Evolutionary conservation across 345 rosid species (phyloP), one percentile per base, ranked within the genome.

Genomic region (Heritiera littoralis): DNA sequence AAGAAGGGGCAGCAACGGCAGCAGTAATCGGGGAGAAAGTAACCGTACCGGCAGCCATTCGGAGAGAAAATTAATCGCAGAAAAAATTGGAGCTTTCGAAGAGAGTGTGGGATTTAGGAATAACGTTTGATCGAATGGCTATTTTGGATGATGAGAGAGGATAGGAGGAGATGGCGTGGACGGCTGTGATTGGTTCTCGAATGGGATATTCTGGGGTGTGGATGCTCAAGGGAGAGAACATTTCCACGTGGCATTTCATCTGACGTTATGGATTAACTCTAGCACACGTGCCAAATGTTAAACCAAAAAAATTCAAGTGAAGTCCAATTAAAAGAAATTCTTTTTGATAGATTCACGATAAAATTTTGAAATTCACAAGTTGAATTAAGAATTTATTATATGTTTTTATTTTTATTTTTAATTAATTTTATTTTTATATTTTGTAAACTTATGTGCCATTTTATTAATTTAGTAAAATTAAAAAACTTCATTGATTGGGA

Each of bases 1-100:
- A 52, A 60, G 86, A 74, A n/a, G 83, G 17, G 30, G 81, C 45
- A 5, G 75, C 32, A 60, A 66, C 23, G 9, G 61, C 23, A 15
- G 68, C 23, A 0, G 75, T 46, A n/a, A 67, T 32, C 0, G 79
- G 45, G 28, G 68, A 66, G 51, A 49, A 60, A 58, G 63, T 30
- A 30, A 68, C 2, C 2, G 86, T 20, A 17, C 15, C 28, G 46
- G 61, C 40, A 38, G 81, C 82, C 84, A 84, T 84, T 40, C 68
- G 30, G 8, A 73, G 48, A 69, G 70, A 4, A 13, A 14, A 38
- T 18, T 48, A 30, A 18, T 10, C 18, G 8, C 2, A 52, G 63
- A 69, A 23, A 5, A 71, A 7, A 9, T 7, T 28, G 61, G 59
- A 38, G 81, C 77, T 12, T 48, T n/a, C 71, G 6, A 51, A 7